Conservation (phyloP, 2,329 filamentous ascomycete species). For the Waltergamsia citrina region DNA sequence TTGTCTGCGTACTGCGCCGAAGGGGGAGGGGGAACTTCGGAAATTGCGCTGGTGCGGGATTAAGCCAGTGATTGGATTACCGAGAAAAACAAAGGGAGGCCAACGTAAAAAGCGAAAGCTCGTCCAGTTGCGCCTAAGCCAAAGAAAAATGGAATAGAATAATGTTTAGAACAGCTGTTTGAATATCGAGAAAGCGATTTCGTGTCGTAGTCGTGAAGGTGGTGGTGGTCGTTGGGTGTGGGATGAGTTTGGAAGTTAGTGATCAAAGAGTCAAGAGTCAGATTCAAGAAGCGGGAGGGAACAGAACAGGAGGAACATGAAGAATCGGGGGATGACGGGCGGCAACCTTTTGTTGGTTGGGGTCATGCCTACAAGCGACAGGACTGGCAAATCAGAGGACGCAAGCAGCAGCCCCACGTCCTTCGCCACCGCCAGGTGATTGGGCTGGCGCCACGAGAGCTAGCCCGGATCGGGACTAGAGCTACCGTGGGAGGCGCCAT, state of each 20-base stretch:
- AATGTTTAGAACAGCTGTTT: background rate
- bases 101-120: background rate
- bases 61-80: background rate
- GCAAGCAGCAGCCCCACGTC: background rate
- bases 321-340: slow-evolving; percentile 5
- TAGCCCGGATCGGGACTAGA: slow-evolving; percentile 4
- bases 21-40: background rate
- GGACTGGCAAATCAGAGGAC: slow-evolving; percentile 1
- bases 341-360: slow-evolving; percentile 7
- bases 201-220: background rate
- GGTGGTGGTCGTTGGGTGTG: background rate
- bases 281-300: background rate
- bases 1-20: background rate
- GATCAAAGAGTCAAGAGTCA: background rate
- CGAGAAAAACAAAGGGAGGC: background rate
- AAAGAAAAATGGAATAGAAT: no score
- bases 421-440: slow-evolving; percentile 7
- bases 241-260: background rate
- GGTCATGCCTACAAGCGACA: background rate
- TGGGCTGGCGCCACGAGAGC: slow-evolving; percentile 1
- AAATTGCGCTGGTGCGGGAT: background rate
- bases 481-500: slow-evolving; percentile 1
- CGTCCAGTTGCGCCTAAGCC: no score
- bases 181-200: background rate
- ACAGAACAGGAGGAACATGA: slow-evolving; percentile 4